Conservation (phyloP, 495 filamentous ascomycete genomes). For the Aspergillus baeticus region DNA sequence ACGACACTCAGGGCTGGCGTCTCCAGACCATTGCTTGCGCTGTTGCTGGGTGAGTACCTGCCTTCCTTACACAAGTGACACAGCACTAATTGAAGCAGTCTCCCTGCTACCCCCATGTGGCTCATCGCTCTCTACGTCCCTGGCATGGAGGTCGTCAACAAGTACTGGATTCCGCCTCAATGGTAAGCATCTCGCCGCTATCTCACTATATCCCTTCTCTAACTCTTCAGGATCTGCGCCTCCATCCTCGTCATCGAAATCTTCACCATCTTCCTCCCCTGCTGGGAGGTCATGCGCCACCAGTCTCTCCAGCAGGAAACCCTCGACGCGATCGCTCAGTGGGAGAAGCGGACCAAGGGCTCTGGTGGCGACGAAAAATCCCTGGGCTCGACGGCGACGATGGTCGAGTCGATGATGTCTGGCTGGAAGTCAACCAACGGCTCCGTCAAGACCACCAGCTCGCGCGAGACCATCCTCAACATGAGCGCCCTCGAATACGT, state of each 20-base stretch:
- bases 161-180: conserved; percentile 52
- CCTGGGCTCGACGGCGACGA: conserved; percentile 27
- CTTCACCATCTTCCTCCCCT: conserved; percentile 54
- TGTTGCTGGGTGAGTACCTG: conserved; percentile 42
- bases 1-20: conserved; percentile 68
- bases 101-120: conserved; percentile 68
- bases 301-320: conserved; percentile 43
- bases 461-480: conserved; percentile 46
- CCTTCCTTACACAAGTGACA: background rate
- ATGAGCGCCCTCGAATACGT: conserved; percentile 61
- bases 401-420: conserved; percentile 34
- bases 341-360: conserved; percentile 31
- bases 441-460: conserved; percentile 28
- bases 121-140: conserved; percentile 59
- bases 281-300: conserved; percentile 52
- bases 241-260: conserved; percentile 54
- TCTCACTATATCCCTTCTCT: background rate
- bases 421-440: conserved; percentile 33
- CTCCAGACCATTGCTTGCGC: conserved; percentile 61
- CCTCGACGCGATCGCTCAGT: conserved; percentile 35
- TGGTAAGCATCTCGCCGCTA: conserved; percentile 45
- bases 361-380: conserved; percentile 25
- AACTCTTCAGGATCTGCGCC: conserved; percentile 48
- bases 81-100: conserved; percentile 32
- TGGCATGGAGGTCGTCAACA: conserved; percentile 52